These are phyloP conservation scores for Zasmidium angulare DNA, from an alignment of 2,329 filamentous ascomycete genomes.

Conservation along the genomic window DNA sequence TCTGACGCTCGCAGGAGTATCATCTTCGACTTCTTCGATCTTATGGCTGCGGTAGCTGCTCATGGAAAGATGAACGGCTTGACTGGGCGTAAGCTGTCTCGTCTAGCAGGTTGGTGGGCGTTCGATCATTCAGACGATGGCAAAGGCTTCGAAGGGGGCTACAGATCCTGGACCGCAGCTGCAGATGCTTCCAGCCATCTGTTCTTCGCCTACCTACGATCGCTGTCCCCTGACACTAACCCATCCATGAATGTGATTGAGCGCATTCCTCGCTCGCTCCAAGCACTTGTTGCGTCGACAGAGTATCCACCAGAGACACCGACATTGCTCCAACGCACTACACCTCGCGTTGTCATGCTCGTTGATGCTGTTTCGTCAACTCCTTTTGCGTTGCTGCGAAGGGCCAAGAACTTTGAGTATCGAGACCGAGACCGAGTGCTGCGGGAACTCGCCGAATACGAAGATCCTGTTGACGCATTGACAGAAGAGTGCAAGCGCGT, in stretches of 20 bases:
- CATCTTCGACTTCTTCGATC: constrained; percentile 94
- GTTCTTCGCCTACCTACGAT: constrained; percentile 96
- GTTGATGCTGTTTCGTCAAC: constrained; percentile 93
- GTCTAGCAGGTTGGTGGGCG: constrained; percentile 97
- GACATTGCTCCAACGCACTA: constrained; percentile 72
- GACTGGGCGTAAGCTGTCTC: constrained; percentile 87
- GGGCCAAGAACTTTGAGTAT: constrained; percentile 94
- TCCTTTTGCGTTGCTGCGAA: constrained; percentile 83
- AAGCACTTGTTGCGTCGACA: constrained; percentile 85
- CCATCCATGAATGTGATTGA: constrained; percentile 76
- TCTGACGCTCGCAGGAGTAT: constrained; percentile 82
- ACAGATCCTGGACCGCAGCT: constrained; percentile 84
- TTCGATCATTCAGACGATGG: constrained; percentile 87
- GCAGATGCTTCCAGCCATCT: constrained; percentile 95
- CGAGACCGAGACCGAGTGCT: constrained; percentile 83
- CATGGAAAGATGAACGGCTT: constrained; percentile 92
- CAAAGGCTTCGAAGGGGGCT: constrained; percentile 92
- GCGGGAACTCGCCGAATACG: constrained; percentile 80
- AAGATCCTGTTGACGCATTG: constrained; percentile 82
- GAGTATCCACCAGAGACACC: constrained; percentile 87
- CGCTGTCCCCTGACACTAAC: constrained; percentile 73
- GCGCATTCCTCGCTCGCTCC: constrained; percentile 82
- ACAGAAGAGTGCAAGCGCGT: constrained; percentile 95
- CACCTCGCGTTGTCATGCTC: constrained; percentile 92
- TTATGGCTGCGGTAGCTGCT: constrained; percentile 85